Evolutionary conservation across 2,329 filamentous ascomycete species (phyloP), one percentile per base, ranked within the genome.

Genomic region (Pseudogymnoascus sp.): DNA sequence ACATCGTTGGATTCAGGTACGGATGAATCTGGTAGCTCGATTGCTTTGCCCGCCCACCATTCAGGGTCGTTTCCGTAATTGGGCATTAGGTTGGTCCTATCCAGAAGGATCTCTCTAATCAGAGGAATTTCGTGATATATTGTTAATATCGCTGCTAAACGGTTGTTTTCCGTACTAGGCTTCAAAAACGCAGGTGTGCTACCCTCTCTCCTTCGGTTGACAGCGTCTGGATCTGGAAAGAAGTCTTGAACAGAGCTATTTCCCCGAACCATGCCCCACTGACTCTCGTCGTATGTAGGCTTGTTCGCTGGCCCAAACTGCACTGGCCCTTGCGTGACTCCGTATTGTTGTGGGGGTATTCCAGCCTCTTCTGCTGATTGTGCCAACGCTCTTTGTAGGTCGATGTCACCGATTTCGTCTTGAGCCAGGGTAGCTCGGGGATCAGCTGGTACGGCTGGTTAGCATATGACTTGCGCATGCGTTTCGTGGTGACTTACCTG

Each of bases 1-100:
- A 25, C 62, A 41, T 63, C 39, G 35, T 61, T 41, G 57, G 60
- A 54, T 11, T 63, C 65, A 4, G 67, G 62, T 14, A 39, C 20
- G 32, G 60, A 59, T 28, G 60, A 37, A 16, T 61, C 47, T 18
- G 59, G 18, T 11, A 50, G 47, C 18, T 65, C 61, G 37, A 86
- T 85, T 7, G 75, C 69, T 54, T 78, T 74, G 3, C 84, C 84
- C 64, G 77, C 79, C 84, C 84, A 87, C 84, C 84, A 87, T 62
- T 82, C 78, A 11, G 73, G 73, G 64, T 82, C 77, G 65, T 79
- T 76, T 1, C 83, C 83, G 64, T 86, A 87, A 34, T 73, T 77
- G 1, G 72, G 66, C 2, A 76, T 72, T 4, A 76, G 70, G 3
- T 68, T 60, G 1, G 78, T 78, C 8, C 71, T 73, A 22, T 73